These are phyloP conservation scores for Priceomyces fermenticarens DNA, from an alignment of 805 yeast species.

Conservation along the genomic window DNA sequence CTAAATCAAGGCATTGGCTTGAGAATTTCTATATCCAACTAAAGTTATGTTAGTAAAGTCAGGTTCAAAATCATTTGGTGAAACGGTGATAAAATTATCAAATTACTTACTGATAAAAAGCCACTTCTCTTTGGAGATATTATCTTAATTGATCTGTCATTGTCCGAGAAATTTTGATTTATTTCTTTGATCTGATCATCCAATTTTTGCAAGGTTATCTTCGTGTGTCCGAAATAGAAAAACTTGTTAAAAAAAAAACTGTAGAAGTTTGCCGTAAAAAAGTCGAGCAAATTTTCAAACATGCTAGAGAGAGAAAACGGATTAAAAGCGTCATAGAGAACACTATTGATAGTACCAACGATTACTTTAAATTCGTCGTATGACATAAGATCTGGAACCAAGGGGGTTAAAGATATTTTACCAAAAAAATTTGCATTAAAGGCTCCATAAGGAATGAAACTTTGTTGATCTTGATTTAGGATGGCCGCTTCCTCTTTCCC, in stretches of 20 bases:
- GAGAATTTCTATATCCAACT: slow-evolving; percentile 54
- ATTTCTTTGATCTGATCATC: slow-evolving; percentile 31
- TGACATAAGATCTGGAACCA: slow-evolving; percentile 24
- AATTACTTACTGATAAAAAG: slow-evolving; percentile 45
- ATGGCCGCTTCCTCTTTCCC: slow-evolving; percentile 66
- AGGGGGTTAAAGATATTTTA: slow-evolving; percentile 47
- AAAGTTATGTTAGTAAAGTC: slow-evolving; percentile 9
- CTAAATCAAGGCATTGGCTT: slow-evolving; percentile 10
- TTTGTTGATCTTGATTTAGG: slow-evolving; percentile 5
- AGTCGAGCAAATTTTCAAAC: slow-evolving; percentile 40
- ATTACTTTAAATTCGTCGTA: slow-evolving; percentile 40
- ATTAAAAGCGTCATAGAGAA: slow-evolving; percentile 37
- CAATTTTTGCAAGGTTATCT: slow-evolving; percentile 31
- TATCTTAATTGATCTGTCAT: slow-evolving; percentile 28
- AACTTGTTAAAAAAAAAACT: slow-evolving; percentile 17
- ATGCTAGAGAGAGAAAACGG: slow-evolving; percentile 24
- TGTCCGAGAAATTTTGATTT: slow-evolving; percentile 14
- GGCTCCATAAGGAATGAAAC: slow-evolving; percentile 37
- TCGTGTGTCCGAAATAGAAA: slow-evolving; percentile 18
- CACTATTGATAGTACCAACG: slow-evolving; percentile 42
- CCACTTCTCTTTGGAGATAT: slow-evolving; percentile 54
- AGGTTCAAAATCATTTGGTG: slow-evolving; percentile 1
- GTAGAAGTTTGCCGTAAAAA: slow-evolving; percentile 37
- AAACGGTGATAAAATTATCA: background rate
- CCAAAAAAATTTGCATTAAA: slow-evolving; percentile 49